Conservation (phyloP, 768 basidiomycete genomes). For the Mycena latifolia region DNA sequence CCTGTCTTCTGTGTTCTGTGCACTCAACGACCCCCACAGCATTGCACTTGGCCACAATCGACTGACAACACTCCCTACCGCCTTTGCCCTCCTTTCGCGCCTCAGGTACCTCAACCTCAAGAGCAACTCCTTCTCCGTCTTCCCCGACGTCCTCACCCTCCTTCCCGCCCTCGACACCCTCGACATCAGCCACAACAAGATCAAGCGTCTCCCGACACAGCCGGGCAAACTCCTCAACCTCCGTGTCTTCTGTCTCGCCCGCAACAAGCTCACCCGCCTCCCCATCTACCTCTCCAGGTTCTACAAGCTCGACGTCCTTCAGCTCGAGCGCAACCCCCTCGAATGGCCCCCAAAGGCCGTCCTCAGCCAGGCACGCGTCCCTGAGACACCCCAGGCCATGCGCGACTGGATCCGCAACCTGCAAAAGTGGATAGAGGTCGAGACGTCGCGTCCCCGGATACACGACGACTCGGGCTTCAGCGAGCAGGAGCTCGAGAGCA, state of each 20-base stretch:
- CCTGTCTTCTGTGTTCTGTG: not conserved
- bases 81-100: slow-evolving; percentile 78
- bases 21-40: slow-evolving; percentile 52
- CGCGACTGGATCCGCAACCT: slow-evolving; percentile 79
- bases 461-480: slow-evolving; percentile 65
- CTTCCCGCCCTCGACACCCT: slow-evolving; percentile 82
- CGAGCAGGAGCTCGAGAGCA: slow-evolving; percentile 59
- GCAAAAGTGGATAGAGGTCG: slow-evolving; percentile 81
- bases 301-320: slow-evolving; percentile 78
- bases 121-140: slow-evolving; percentile 83
- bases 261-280: slow-evolving; percentile 85
- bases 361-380: slow-evolving; percentile 56
- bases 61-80: slow-evolving; percentile 79
- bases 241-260: slow-evolving; percentile 85
- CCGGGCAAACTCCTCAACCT: slow-evolving; percentile 86
- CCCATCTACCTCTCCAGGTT: slow-evolving; percentile 87
- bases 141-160: slow-evolving; percentile 87
- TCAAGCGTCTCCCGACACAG: slow-evolving; percentile 81
- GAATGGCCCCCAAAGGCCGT: slow-evolving; percentile 88
- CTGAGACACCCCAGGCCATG: slow-evolving; percentile 64
- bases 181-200: slow-evolving; percentile 94
- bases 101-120: slow-evolving; percentile 91
- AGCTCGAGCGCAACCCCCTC: slow-evolving; percentile 91
- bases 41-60: slow-evolving; percentile 91
- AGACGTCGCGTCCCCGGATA: slow-evolving; percentile 51